These are phyloP conservation scores for Geranomyces michiganensis DNA, from an alignment of 192 early-diverging fungal species.

Conservation along the genomic window DNA sequence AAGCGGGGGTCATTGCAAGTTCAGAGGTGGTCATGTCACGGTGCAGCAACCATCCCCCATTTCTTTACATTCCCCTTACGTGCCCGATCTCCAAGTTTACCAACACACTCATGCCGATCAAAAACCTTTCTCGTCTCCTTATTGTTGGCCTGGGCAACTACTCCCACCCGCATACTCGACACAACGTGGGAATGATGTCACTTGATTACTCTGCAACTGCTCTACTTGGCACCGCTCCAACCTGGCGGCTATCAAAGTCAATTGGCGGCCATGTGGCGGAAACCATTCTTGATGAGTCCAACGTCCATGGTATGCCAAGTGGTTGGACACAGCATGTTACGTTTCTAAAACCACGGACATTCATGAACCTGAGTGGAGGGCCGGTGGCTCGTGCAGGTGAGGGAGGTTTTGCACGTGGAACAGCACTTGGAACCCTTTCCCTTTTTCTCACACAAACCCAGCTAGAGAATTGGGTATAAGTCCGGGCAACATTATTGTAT, in stretches of 20 bases:
- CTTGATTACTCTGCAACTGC: conserved; percentile 56
- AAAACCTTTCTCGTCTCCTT: background rate
- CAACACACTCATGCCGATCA: too few species aligned
- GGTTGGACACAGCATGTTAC: conserved; percentile 34
- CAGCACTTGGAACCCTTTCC: too few species aligned
- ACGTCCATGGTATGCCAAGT: background rate
- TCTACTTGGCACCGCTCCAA: background rate
- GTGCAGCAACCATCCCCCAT: too few species aligned
- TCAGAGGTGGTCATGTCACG: too few species aligned
- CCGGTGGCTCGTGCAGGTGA: conserved; percentile 64
- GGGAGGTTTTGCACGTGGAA: too few species aligned
- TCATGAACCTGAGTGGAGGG: conserved; percentile 74
- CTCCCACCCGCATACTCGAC: conserved; percentile 64
- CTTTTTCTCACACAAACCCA: too few species aligned
- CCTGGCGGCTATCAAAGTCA: conserved; percentile 1
- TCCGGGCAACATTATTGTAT: conserved; percentile 53
- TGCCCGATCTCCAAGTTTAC: too few species aligned
- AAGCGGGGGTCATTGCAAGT: too few species aligned
- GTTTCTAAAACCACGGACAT: conserved; percentile 63
- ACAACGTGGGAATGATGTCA: conserved; percentile 75
- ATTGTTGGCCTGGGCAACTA: conserved; percentile 76
- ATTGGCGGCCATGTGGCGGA: background rate
- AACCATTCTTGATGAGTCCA: background rate
- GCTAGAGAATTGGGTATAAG: conserved; percentile 52
- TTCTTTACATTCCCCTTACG: too few species aligned